Evolutionary conservation across 768 basidiomycete species (phyloP), one percentile per base, ranked within the genome.

Genomic region (Cytidiella melzeri): DNA sequence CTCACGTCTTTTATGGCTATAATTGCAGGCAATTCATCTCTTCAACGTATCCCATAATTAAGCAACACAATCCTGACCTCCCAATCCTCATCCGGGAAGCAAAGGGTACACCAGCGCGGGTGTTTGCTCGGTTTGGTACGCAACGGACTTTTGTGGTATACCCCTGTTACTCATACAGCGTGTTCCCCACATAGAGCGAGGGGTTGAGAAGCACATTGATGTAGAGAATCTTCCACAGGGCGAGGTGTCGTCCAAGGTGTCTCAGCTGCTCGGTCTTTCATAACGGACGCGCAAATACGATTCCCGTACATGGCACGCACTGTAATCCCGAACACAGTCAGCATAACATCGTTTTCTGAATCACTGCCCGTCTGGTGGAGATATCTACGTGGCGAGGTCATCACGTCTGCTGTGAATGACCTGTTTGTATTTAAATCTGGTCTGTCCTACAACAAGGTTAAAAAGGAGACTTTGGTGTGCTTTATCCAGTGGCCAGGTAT

Each of bases 121-220:
- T 79, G 41, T 92, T 91, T 75, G 89, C 86, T 46, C 74, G 90
- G 60, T 92, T 88, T 62, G 89, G 90, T 92, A 69, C 65, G 87
- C 41, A 15, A 19, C 15, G 10, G 18, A 19, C 23, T 47, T 50
- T 4, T 15, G 30, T 34, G 30, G 15, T 57, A 15, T 11, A 18
- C 36, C n/a, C 41, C 43, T 24, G 6, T 43, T 24, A 7, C 24
- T 43, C 34, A 36, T 36, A 18, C 10, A 18, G 10, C 10, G 10
- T 36, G 34, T 18, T 36, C n/a, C 34, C n/a, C 34, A 36, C 15
- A 21, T 64, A 92, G 90, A 91, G 66, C 78, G 76, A 46, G 90
- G 90, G 41, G 75, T 84, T 19, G 90, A 92, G 70, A 84, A 75
- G 63, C 83, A 90, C 64, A 80, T 87, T 47, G 84, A 87, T 62